Evolutionary conservation across 495 filamentous ascomycete species (phyloP).

Genomic region (Neohortaea acidophila): DNA sequence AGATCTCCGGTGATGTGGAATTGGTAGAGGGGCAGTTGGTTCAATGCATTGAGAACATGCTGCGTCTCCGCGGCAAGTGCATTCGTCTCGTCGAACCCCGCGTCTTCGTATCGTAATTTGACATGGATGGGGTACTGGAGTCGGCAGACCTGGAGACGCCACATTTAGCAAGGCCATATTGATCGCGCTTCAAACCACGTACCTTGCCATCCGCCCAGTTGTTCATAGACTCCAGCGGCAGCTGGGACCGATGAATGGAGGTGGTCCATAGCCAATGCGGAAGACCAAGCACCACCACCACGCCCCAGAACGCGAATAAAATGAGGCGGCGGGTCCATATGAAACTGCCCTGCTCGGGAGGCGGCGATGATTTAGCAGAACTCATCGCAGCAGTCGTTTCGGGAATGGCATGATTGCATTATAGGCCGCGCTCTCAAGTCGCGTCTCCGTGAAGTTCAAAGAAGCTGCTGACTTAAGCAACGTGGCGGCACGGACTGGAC

Average conservation of each 20-base stretch:
- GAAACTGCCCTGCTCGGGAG: slow-evolving; percentile 2
- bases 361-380: too few species aligned
- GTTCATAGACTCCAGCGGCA: slow-evolving; percentile 77
- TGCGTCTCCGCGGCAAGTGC: slow-evolving; percentile 49
- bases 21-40: slow-evolving; percentile 55
- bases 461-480: too few species aligned
- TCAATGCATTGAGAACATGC: slow-evolving; percentile 70
- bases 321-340: slow-evolving; percentile 27
- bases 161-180: not conserved
- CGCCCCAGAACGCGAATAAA: slow-evolving; percentile 79
- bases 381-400: too few species aligned
- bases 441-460: too few species aligned
- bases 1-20: slow-evolving; percentile 24
- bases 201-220: slow-evolving; percentile 91
- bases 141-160: slow-evolving; percentile 51
- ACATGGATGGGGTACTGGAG: slow-evolving; percentile 80
- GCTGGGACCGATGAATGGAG: slow-evolving; percentile 70
- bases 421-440: too few species aligned
- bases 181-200: slow-evolving; percentile 17
- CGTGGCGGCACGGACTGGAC: too few species aligned
- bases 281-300: slow-evolving; percentile 69
- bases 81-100: slow-evolving; percentile 31
- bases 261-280: slow-evolving; percentile 98
- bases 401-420: too few species aligned
- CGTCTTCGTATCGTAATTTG: slow-evolving; percentile 45